Conservation (phyloP, 2,329 filamentous ascomycete species). For the Fusarium nurragi region DNA sequence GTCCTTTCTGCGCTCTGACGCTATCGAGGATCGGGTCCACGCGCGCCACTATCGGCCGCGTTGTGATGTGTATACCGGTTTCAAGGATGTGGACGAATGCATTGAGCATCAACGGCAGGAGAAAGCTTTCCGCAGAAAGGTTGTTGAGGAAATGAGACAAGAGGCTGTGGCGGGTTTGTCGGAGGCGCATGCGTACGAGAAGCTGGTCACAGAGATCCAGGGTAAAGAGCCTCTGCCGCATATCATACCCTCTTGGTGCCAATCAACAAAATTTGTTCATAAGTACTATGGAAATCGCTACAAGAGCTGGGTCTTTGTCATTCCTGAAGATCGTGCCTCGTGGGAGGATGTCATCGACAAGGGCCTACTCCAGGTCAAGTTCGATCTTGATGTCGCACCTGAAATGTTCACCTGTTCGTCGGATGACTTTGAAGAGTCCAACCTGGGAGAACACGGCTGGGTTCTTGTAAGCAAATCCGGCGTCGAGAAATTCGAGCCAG, state of each 20-base stretch:
- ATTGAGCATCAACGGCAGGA: constrained; percentile 25
- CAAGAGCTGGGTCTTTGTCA: constrained; percentile 24
- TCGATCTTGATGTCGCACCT: constrained; percentile 19
- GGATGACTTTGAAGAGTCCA: neutral
- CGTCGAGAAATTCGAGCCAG: neutral
- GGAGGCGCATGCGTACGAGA: constrained; percentile 4
- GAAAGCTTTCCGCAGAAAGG: constrained; percentile 13
- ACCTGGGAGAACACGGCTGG: constrained; percentile 11
- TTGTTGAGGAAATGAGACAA: neutral
- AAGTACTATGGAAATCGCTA: neutral
- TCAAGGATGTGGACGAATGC: constrained; percentile 20
- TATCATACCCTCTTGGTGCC: constrained; percentile 28
- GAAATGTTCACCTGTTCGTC: neutral
- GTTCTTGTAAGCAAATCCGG: neutral
- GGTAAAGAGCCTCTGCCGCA: constrained; percentile 29
- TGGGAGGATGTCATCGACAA: constrained; percentile 22
- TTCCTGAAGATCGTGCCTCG: constrained; percentile 6
- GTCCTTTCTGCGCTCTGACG: neutral
- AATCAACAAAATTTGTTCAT: neutral
- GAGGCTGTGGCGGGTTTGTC: constrained; percentile 8
- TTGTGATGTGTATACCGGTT: constrained; percentile 18
- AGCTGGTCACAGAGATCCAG: constrained; percentile 2
- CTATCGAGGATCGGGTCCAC: neutral
- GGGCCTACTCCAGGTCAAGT: constrained; percentile 13
- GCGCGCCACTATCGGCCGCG: constrained; percentile 14